Evolutionary conservation across 495 filamentous ascomycete genomes (phyloP).

Genomic region (Saxophila tyrrhenica): DNA sequence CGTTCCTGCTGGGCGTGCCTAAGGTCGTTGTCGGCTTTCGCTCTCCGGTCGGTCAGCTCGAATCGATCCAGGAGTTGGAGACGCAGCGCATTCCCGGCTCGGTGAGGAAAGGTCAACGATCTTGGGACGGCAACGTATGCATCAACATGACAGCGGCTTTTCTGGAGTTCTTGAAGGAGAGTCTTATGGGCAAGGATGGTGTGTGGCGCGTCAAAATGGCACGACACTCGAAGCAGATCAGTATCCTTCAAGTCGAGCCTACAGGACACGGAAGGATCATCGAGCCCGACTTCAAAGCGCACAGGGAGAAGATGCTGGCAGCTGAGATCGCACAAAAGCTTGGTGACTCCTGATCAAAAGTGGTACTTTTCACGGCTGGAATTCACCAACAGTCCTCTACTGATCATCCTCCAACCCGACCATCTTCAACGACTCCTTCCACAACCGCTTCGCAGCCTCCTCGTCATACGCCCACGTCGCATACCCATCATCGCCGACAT

Average conservation of each 20-base stretch:
- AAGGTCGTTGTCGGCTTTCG: conserved; percentile 88
- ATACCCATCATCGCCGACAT: conserved; percentile 23
- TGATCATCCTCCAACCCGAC: conserved; percentile 20
- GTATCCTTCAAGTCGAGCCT: conserved; percentile 61
- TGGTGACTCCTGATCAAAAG: no score
- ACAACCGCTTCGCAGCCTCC: conserved; percentile 33
- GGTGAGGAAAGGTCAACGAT: conserved; percentile 49
- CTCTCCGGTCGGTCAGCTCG: conserved; percentile 57
- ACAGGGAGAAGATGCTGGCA: conserved; percentile 41
- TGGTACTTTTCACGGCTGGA: not conserved
- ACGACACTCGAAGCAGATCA: conserved; percentile 46
- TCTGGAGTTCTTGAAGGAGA: conserved; percentile 37
- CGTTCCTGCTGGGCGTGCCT: conserved; percentile 83
- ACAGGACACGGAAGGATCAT: conserved; percentile 65
- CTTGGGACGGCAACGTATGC: conserved; percentile 83
- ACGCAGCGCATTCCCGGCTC: conserved; percentile 63
- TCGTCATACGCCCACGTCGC: conserved; percentile 30
- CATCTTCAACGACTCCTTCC: conserved; percentile 36
- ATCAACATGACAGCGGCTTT: conserved; percentile 77
- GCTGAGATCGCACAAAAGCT: not conserved
- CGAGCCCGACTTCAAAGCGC: conserved; percentile 62
- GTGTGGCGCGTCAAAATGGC: conserved; percentile 69
- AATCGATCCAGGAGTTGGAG: conserved; percentile 60
- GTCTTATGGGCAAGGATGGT: conserved; percentile 51
- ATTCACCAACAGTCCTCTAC: not conserved